Percentiles rank a stretch among this genome's conserved stretches.
Evolutionary conservation across 371 early-diverging fungal genomes (phyloP).

Genomic region (Rhizopus arrhizus): DNA sequence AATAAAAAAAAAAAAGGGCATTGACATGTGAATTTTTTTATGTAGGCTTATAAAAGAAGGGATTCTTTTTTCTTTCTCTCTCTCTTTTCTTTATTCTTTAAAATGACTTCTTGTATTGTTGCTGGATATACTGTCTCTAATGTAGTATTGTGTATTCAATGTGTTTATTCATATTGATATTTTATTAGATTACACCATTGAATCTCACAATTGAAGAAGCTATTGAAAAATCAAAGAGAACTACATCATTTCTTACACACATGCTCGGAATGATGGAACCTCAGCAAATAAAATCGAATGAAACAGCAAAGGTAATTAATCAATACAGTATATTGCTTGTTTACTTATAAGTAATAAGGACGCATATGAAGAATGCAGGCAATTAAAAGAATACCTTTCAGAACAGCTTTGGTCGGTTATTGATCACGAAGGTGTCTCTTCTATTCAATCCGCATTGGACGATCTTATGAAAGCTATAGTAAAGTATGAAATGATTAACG

Average conservation of each 20-base stretch:
- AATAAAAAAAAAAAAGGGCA: neutral
- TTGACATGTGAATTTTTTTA: conserved; percentile 1
- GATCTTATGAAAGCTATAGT: conserved; percentile 25
- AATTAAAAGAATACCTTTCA: conserved; percentile 40
- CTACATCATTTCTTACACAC: conserved; percentile 34
- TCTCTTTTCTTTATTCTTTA: conserved; percentile 3
- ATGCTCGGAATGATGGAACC: conserved; percentile 42
- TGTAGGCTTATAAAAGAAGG: neutral
- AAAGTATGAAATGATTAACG: conserved; percentile 40
- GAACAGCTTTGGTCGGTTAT: conserved; percentile 47
- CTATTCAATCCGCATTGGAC: conserved; percentile 36
- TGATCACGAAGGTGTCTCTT: conserved; percentile 37
- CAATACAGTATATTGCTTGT: too few species aligned
- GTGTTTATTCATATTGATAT: neutral
- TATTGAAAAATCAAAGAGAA: conserved; percentile 26
- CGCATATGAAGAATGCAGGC: conserved; percentile 40
- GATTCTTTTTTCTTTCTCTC: neutral
- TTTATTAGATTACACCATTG: conserved; percentile 26
- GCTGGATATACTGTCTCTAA: conserved; percentile 32
- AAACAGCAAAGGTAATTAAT: conserved; percentile 37
- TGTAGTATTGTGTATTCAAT: neutral
- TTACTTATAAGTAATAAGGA: conserved; percentile 25
- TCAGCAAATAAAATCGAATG: conserved; percentile 37
- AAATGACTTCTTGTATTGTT: conserved; percentile 19
- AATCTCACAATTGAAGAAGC: conserved; percentile 42